Percentiles rank a stretch among this genome's conserved stretches.
Evolutionary conservation across 352 stramenopile genomes (phyloP).

Genomic region (Phytophthora europaea): DNA sequence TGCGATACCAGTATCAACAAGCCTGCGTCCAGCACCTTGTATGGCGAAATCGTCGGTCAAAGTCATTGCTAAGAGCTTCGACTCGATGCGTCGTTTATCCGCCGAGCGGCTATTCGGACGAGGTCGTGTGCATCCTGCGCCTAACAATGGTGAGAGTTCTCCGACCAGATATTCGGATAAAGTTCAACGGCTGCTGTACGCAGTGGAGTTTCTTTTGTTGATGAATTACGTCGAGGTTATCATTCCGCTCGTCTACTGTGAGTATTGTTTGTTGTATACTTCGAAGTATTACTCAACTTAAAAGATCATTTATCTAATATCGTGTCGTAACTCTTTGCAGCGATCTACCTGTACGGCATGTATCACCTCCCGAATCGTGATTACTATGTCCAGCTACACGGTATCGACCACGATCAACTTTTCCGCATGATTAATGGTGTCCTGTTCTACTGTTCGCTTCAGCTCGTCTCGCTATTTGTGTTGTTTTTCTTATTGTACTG

Average conservation of each 20-base stretch:
- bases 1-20: not conserved
- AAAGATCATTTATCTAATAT: not conserved
- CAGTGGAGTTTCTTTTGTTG: not conserved
- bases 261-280: not conserved
- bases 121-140: not conserved
- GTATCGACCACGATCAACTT: not conserved
- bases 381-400: not conserved
- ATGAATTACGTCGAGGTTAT: conserved; percentile 1
- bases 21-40: not conserved
- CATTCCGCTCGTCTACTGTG: conserved; percentile 2
- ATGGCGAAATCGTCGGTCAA: not conserved
- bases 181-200: not conserved
- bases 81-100: not conserved
- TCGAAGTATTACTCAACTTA: not conserved
- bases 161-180: not conserved
- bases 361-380: not conserved
- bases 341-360: not conserved
- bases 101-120: not conserved
- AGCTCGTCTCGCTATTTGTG: not conserved
- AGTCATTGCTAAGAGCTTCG: not conserved
- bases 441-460: not conserved
- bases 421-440: not conserved
- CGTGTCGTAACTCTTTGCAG: not conserved
- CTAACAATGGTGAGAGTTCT: not conserved
- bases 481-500: not conserved